Base-by-base conservation (phyloP, 441 rosid species). In the Populus tomentosa region DNA sequence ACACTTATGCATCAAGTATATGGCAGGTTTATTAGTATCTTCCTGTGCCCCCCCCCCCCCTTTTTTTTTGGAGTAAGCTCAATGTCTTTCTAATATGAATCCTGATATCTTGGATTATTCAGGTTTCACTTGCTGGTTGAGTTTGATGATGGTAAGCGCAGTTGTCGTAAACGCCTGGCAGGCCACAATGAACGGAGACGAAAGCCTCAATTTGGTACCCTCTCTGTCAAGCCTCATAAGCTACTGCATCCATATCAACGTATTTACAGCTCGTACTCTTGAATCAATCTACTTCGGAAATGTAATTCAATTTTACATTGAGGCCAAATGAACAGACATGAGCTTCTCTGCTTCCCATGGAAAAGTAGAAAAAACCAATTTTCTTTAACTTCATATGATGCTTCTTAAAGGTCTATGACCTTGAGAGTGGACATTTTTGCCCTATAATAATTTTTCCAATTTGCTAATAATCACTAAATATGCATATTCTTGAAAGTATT, bases 41-140 rank as follows among this genome's bases (percentile, higher is more conserved):
- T 23, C 28, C 53, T 21, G 23, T 61, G 72, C 50, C 6, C 9
- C 61, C 18, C 21, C 5, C 28, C 26, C 28, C 10, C 24, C n/a
- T 10, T 7, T 18, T 18, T 66, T 77, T 26, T 18, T 66, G 75
- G 3, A 67, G 11, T 40, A 1, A 35, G n/a, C 75, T 68, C 23
- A n/a, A 20, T 20, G 30, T 42, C 46, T 28, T 59, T 8, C 10
- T 74, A 7, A 24, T 30, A 14, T 71, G 69, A 76, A 67, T 35
- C 69, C 35, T 71, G 46, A 53, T 72, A 5, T 32, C 56, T 36
- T 71, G 70, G 78, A 32, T 79, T 75, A 28, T 69, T 63, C 87
- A 94, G 99, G 92, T 95, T 95, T 80, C 99, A 95, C 87, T 84
- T 88, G 85, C 90, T 95, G 73, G 84, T 85, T 70, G 99, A 95